These are phyloP conservation scores for Brassica incana DNA, from an alignment of 345 rosid species.

Conservation along the genomic window DNA sequence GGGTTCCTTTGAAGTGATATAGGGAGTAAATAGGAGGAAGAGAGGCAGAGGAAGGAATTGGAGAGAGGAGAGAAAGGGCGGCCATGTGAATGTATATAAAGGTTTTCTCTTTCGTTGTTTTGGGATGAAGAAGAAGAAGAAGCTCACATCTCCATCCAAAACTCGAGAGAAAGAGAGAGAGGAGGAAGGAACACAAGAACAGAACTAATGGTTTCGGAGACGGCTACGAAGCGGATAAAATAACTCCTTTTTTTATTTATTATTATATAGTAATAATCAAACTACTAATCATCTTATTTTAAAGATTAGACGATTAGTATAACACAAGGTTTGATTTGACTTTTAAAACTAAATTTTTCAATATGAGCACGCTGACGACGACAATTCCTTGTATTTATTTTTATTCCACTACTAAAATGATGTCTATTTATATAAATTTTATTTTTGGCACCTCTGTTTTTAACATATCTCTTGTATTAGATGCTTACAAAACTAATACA, in stretches of 20 bases:
- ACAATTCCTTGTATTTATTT: not conserved
- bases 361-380: not conserved
- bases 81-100: slow-evolving; percentile 35
- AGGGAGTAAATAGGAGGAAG: slow-evolving; percentile 39
- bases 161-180: slow-evolving; percentile 4
- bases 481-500: not conserved
- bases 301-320: not conserved
- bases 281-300: not conserved
- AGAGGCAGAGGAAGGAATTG: slow-evolving; percentile 36
- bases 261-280: not conserved
- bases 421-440: not conserved
- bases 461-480: not conserved
- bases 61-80: slow-evolving; percentile 42
- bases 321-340: not conserved
- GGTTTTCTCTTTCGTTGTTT: slow-evolving; percentile 17
- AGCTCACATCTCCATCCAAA: slow-evolving; percentile 45
- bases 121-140: slow-evolving; percentile 23
- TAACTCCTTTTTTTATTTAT: not conserved
- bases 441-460: not conserved
- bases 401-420: not conserved
- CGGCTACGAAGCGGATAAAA: slow-evolving; percentile 13
- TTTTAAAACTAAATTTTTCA: not conserved
- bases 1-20: slow-evolving; percentile 29
- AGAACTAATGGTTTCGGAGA: slow-evolving; percentile 44
- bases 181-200: slow-evolving; percentile 28